Base-by-base conservation (phyloP, 805 yeast species). In the Wickerhamiella australiensis region DNA sequence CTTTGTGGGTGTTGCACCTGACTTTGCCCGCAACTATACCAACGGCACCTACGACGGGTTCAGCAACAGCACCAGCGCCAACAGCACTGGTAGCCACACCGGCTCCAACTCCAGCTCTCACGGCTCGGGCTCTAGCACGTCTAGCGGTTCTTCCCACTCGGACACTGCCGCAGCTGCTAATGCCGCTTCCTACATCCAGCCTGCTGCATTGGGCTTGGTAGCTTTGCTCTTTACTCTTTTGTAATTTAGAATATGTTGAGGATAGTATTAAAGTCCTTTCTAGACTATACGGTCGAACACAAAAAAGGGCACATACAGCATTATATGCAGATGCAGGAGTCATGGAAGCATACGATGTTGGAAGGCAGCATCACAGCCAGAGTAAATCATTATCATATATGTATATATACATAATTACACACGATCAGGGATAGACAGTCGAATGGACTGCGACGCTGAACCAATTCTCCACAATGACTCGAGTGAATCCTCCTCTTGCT, bases 141-240 rank as follows among this genome's bases (percentile, higher is more conserved):
- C 43, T 18, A 36, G 27, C 27, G 15, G 36, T 21, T 17, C 36
- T 27, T 37, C 45, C 15, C 35, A 15, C 44, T 38, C 37, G 17
- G 38, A 11, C 26, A 35, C 51, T 17, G 21, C 47, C 21, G 35
- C 47, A 5, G 42, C 41, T 37, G 31, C 41, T 7, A 43, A 31
- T 33, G 26, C 17, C 17, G 46, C 37, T 35, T 15, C 20, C 3
- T 17, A 17, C 38, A 13, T 12, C 13, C 45, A 42, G 45, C 45
- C 45, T n/a, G 46, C 38, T 5, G 13, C 31, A 8, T 9, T 31
- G 15, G 37, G 27, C 26, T 12, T 31, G 38, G 7, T 43, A 21
- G 7, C 29, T 20, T 31, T 31, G 17, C 7, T 31, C 7, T 29
- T 43, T 43, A 22, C 38, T 21, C 46, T 43, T 21, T 12, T 43